These are phyloP conservation scores for Tothia fuscella DNA, from an alignment of 2,329 filamentous ascomycete species.

Conservation along the genomic window DNA sequence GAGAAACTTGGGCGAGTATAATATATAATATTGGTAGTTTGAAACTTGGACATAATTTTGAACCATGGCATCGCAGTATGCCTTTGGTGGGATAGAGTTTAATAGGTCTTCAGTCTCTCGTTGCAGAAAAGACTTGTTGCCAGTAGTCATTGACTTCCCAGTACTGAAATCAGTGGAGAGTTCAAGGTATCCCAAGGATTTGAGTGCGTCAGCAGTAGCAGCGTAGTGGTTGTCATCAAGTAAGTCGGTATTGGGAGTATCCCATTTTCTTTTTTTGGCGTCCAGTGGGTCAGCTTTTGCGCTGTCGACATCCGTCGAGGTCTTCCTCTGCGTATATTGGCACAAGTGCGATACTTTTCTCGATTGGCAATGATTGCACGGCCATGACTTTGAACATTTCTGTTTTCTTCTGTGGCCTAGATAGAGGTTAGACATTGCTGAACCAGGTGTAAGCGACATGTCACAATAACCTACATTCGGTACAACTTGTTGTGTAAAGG, in stretches of 20 bases:
- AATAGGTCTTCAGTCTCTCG: not conserved
- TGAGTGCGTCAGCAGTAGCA: constrained; percentile 19
- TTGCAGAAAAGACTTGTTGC: constrained; percentile 10
- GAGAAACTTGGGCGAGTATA: constrained; percentile 35
- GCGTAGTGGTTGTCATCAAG: constrained; percentile 12
- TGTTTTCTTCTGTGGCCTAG: constrained; percentile 41
- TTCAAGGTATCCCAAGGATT: constrained; percentile 25
- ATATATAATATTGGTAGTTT: constrained; percentile 35
- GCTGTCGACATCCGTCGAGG: not conserved
- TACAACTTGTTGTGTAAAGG: too few relatives aligned
- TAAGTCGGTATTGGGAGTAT: constrained; percentile 16
- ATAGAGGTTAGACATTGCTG: too few relatives aligned
- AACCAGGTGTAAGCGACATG: too few relatives aligned
- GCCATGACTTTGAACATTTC: constrained; percentile 40
- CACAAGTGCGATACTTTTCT: constrained; percentile 38
- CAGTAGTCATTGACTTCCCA: constrained; percentile 2
- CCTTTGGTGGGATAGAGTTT: not conserved
- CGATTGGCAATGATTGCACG: constrained; percentile 38
- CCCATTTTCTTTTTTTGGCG: constrained; percentile 1
- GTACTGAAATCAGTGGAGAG: constrained; percentile 23
- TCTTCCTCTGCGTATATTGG: constrained; percentile 29
- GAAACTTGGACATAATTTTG: constrained; percentile 34
- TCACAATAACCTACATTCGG: too few relatives aligned
- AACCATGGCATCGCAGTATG: constrained; percentile 28
- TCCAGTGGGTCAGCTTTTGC: not conserved